phyloP scores from a whole-genome alignment of 2,329 filamentous ascomycete species.

The Fusarium graminum region DNA sequence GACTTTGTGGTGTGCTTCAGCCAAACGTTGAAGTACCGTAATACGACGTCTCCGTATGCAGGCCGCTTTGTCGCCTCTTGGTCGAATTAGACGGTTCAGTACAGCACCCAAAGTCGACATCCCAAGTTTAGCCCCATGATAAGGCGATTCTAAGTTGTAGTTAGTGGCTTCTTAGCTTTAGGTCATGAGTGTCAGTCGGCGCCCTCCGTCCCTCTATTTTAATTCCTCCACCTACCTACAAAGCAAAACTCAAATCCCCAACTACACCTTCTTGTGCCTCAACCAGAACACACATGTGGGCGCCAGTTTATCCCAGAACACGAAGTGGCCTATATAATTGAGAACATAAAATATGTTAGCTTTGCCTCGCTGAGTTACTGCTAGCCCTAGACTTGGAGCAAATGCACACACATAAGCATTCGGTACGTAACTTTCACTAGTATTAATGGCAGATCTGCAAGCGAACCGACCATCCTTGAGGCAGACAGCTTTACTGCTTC shows the following conservation, averaged over 20 bases:
- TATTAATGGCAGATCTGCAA: slow-evolving; percentile 20
- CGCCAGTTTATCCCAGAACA: slow-evolving; percentile 33
- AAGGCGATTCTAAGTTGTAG: slow-evolving; percentile 7
- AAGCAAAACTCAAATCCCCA: slow-evolving; percentile 23
- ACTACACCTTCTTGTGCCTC: slow-evolving; percentile 8
- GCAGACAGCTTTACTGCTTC: slow-evolving; percentile 20
- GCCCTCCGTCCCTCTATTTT: slow-evolving; percentile 24
- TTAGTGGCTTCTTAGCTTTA: slow-evolving; percentile 17
- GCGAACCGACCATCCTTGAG: slow-evolving; percentile 6
- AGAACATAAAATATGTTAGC: slow-evolving; percentile 20
- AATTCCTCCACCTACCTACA: slow-evolving; percentile 1
- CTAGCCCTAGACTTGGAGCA: slow-evolving; percentile 27
- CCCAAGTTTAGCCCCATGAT: slow-evolving; percentile 20
- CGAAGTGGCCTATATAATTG: slow-evolving; percentile 28
- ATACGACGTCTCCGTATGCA: not conserved
- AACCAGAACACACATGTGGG: slow-evolving; percentile 17
- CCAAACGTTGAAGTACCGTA: slow-evolving; percentile 2
- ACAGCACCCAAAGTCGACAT: slow-evolving; percentile 4
- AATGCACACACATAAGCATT: too few relatives aligned
- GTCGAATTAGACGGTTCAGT: not conserved
- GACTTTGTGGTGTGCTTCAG: slow-evolving; percentile 8
- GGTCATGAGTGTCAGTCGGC: slow-evolving; percentile 22
- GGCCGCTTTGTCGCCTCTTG: slow-evolving; percentile 1
- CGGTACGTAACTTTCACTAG: too few relatives aligned
- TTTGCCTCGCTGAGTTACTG: slow-evolving; percentile 9